Evolutionary conservation across 2,329 filamentous ascomycete species (phyloP), one percentile per base, ranked within the genome.

Genomic region (Aureobasidium sp.): DNA sequence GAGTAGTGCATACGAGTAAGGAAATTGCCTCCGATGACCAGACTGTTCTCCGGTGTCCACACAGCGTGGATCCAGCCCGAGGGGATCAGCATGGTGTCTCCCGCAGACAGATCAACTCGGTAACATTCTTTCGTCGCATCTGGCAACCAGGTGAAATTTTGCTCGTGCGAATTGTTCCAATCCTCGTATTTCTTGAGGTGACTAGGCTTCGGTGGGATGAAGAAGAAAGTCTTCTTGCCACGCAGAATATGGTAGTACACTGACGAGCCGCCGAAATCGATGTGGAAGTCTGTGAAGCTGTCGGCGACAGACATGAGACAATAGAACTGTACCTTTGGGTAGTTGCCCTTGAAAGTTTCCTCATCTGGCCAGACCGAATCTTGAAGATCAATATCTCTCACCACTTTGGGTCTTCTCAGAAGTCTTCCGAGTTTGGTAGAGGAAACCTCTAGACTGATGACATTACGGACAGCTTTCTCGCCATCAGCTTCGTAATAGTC

Each of bases 51-150:
- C 0, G 86, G 86, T 11, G 86, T 88, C 84, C 86, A 87, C 8
- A 88, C 86, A 27, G 86, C 85, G 68, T 88, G 86, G 58, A 88
- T 88, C 86, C 86, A 88, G 22, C 86, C 86, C 37, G 86, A 87
- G 5, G 86, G 86, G 65, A 88, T 88, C 47, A 88, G 75, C 82
- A 88, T 87, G 3, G 86, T 88, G 69, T 88, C 86, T 37, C 86
- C 86, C 65, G 84, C 83, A 55, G 79, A 81, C 5, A 88, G 77
- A 69, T 88, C 85, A 47, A 88, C 84, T 52, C 86, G 78, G 68
- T 85, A 87, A 70, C 85, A 87, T 66, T 87, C 85, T 64, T 85
- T 85, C 20, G 84, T 85, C 66, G 86, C 80, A 63, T 84, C 80
- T 5, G 83, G 84, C 37, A 88, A 78, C 71, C 85, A 88, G 14